Conservation (phyloP, 805 yeast species). For the Metschnikowia matae region DNA sequence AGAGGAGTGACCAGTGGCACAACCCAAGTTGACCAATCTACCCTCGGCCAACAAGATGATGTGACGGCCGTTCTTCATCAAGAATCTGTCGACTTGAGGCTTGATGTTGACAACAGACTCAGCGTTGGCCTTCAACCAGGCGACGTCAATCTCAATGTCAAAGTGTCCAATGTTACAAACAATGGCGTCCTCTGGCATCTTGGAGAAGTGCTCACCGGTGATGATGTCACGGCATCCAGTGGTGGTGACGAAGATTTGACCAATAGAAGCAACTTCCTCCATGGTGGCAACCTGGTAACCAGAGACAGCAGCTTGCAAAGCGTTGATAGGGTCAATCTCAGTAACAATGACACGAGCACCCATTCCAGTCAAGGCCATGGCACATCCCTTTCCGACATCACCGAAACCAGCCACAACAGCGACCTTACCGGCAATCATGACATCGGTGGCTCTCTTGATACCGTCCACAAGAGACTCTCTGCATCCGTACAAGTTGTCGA, state of each 20-base stretch:
- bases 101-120: slow-evolving; percentile 92
- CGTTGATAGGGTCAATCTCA: slow-evolving; percentile 98
- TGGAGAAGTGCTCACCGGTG: slow-evolving; percentile 78
- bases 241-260: slow-evolving; percentile 98
- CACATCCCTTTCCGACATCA: slow-evolving; percentile 99
- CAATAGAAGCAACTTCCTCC: slow-evolving; percentile 87
- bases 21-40: slow-evolving; percentile 98
- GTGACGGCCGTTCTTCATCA: slow-evolving; percentile 86
- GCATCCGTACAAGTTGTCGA: slow-evolving; percentile 99
- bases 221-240: slow-evolving; percentile 99
- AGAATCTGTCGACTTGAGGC: slow-evolving; percentile 98
- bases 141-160: slow-evolving; percentile 98
- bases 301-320: slow-evolving; percentile 98
- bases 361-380: slow-evolving; percentile 97
- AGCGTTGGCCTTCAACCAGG: slow-evolving; percentile 96
- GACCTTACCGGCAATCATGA: slow-evolving; percentile 98
- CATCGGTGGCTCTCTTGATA: slow-evolving; percentile 99
- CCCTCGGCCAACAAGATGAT: slow-evolving; percentile 96
- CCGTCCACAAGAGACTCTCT: slow-evolving; percentile 98
- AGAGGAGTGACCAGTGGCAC: slow-evolving; percentile 99
- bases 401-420: slow-evolving; percentile 99
- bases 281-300: slow-evolving; percentile 96
- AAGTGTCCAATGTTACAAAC: slow-evolving; percentile 99
- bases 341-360: slow-evolving; percentile 98
- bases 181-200: slow-evolving; percentile 98